These are phyloP conservation scores for Bretschneidera sinensis DNA, from an alignment of 345 rosid genomes.

Conservation along the genomic window DNA sequence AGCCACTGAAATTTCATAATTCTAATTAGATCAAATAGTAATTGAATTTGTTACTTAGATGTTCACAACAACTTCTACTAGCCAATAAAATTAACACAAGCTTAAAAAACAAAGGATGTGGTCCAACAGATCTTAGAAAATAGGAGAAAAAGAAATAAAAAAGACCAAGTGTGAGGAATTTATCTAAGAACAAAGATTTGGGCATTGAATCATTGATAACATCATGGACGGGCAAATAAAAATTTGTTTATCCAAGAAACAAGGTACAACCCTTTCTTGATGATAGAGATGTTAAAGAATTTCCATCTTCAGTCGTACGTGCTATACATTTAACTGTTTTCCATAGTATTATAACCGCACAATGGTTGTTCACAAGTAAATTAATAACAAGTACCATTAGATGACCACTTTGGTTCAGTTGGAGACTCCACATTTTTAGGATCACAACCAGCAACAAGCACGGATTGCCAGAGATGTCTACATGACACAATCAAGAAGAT, in stretches of 20 bases:
- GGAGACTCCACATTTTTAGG: constrained; percentile 76
- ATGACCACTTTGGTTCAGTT: constrained; percentile 93
- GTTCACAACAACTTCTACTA: no score
- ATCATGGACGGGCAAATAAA: background rate
- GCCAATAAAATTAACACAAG: background rate
- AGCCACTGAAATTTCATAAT: no score
- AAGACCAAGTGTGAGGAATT: background rate
- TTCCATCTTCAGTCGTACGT: background rate
- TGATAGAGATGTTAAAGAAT: background rate
- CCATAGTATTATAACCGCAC: background rate
- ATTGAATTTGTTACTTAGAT: no score
- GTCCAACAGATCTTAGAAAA: background rate
- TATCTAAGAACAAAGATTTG: background rate
- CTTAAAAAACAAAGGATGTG: background rate
- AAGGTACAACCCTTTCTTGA: background rate
- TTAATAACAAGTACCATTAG: constrained; percentile 46
- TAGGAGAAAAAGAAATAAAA: background rate
- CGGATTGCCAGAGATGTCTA: constrained; percentile 61
- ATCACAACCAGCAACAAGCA: constrained; percentile 78
- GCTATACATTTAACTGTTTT: background rate
- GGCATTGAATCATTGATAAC: background rate
- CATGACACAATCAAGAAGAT: constrained; percentile 7
- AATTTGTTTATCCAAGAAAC: background rate
- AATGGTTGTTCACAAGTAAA: constrained; percentile 1
- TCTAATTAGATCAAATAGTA: no score